Evolutionary conservation across 805 yeast genomes (phyloP).

Genomic region (Candida adriatica): DNA sequence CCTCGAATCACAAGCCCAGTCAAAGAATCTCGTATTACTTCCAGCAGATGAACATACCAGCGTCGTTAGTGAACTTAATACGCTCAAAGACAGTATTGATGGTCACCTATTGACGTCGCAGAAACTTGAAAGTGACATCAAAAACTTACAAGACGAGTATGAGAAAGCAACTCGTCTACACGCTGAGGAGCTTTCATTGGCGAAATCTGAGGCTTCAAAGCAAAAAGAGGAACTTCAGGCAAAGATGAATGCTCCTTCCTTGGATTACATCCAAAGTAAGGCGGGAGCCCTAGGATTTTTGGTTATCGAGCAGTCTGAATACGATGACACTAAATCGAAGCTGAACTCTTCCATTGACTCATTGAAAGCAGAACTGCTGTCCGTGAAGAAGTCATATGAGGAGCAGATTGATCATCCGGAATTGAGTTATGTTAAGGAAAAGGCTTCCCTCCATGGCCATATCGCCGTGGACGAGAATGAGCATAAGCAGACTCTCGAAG

Average conservation of each 20-base stretch:
- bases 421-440: conserved; percentile 22
- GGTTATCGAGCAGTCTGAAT: conserved; percentile 8
- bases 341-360: conserved; percentile 7
- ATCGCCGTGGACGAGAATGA: conserved; percentile 1
- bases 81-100: not conserved
- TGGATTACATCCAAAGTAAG: conserved; percentile 23
- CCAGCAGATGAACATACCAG: conserved; percentile 3
- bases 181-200: not conserved
- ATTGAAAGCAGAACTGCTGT: not conserved
- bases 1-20: conserved; percentile 10
- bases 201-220: not conserved
- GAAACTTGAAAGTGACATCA: conserved; percentile 1
- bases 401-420: conserved; percentile 25
- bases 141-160: not conserved
- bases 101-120: not conserved
- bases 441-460: conserved; percentile 23
- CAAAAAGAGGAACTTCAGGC: conserved; percentile 6
- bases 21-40: conserved; percentile 12
- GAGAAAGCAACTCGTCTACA: conserved; percentile 1
- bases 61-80: conserved; percentile 1
- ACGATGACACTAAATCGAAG: conserved; percentile 6
- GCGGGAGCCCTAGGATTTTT: conserved; percentile 22
- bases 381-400: no score
- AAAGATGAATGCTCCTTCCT: conserved; percentile 7
- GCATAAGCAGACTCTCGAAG: conserved; percentile 1